phyloP scores from a whole-genome alignment of 2,329 filamentous ascomycete genomes.

The Fusarium musae region DNA sequence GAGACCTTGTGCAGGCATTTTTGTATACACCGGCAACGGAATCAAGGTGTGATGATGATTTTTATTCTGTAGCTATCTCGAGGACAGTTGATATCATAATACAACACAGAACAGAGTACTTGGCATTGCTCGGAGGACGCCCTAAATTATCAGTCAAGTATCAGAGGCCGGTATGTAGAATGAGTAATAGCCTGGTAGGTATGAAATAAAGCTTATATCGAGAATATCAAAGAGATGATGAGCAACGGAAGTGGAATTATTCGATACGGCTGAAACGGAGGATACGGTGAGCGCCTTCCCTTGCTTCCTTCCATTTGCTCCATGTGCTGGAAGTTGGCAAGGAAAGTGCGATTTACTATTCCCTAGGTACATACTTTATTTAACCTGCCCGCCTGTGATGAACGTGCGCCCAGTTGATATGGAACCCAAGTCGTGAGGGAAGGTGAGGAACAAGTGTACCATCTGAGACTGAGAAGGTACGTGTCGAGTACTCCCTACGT shows the following conservation, averaged over 20 bases:
- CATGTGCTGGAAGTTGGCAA: background rate
- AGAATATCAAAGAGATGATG: background rate
- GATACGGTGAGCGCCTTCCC: background rate
- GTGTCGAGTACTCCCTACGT: constrained; percentile 26
- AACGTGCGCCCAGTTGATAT: background rate
- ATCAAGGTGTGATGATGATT: constrained; percentile 31
- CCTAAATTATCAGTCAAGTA: background rate
- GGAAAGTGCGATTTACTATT: background rate
- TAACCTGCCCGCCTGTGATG: background rate
- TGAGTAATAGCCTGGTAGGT: background rate
- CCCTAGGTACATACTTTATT: background rate
- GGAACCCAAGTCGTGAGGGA: background rate
- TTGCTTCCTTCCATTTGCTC: background rate
- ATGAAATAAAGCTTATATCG: background rate
- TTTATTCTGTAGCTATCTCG: background rate
- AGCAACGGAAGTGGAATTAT: background rate
- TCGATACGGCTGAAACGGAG: background rate
- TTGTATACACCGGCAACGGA: constrained; percentile 10
- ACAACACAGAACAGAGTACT: background rate
- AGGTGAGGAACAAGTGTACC: constrained; percentile 11
- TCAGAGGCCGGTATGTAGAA: background rate
- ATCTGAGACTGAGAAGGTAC: constrained; percentile 29
- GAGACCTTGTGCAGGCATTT: constrained; percentile 23
- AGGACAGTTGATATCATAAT: background rate
- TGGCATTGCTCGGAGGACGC: constrained; percentile 6